phyloP scores from a whole-genome alignment of 1,284 basidiomycete species.

The Puccinia triticina region DNA sequence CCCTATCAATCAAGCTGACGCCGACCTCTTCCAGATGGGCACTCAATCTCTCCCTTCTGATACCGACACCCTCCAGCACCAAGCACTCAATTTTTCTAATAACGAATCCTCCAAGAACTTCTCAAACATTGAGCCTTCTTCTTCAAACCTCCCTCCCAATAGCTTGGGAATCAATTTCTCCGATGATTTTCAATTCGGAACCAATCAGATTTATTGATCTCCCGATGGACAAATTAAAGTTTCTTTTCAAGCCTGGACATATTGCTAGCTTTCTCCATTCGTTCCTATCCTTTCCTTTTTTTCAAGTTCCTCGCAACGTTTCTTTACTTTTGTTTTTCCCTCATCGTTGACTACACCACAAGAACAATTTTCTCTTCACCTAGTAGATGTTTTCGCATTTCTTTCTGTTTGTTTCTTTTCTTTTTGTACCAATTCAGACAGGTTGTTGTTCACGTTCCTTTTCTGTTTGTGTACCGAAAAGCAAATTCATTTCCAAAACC shows the following conservation, averaged over 20 bases:
- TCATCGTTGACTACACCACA: not conserved
- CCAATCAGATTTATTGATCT: not conserved
- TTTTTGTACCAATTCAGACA: too few relatives aligned
- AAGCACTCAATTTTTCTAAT: not conserved
- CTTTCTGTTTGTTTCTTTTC: too few relatives aligned
- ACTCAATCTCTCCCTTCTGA: not conserved
- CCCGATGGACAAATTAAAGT: not conserved
- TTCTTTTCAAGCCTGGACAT: too few relatives aligned
- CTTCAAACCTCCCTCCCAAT: not conserved
- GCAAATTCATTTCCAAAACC: too few relatives aligned
- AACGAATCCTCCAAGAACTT: not conserved
- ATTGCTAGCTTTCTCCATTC: not conserved
- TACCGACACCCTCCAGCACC: not conserved
- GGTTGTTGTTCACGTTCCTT: too few relatives aligned
- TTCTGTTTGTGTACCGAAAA: too few relatives aligned
- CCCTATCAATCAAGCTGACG: not conserved
- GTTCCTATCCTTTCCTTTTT: not conserved
- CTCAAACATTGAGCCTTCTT: not conserved
- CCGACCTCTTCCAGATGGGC: not conserved
- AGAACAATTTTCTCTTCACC: too few relatives aligned
- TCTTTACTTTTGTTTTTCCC: not conserved
- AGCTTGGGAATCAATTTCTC: slow-evolving; percentile 9
- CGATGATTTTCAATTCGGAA: slow-evolving; percentile 11
- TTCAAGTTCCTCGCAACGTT: not conserved
- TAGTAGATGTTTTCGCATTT: too few relatives aligned